Percentiles rank a stretch among this genome's conserved stretches.
These are phyloP conservation scores for Parachaetomium inaequale DNA, from an alignment of 495 filamentous ascomycete species.

Conservation along the genomic window DNA sequence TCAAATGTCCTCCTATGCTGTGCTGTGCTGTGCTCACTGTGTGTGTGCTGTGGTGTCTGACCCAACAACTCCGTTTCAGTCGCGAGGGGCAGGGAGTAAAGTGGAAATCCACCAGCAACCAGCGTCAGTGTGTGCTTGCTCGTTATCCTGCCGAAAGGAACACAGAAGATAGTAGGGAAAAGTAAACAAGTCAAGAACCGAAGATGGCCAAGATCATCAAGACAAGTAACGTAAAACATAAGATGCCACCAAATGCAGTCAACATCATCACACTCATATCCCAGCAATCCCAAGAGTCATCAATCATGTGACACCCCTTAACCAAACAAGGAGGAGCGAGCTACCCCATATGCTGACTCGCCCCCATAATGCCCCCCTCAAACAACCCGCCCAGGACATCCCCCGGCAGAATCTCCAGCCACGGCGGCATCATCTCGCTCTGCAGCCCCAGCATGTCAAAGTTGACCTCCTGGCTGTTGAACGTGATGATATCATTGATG, in stretches of 20 bases:
- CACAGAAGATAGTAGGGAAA: not conserved
- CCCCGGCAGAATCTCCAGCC: slow-evolving; percentile 30
- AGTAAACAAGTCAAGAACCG: not conserved
- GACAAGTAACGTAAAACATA: not conserved
- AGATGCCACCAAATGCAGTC: slow-evolving; percentile 3
- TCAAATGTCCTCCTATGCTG: too few species aligned
- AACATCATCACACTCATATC: not conserved
- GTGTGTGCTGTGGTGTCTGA: too few species aligned
- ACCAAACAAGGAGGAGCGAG: not conserved
- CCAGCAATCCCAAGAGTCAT: not conserved
- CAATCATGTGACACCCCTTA: not conserved
- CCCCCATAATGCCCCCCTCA: slow-evolving; percentile 19
- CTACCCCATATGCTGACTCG: slow-evolving; percentile 12
- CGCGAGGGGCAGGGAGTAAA: too few species aligned
- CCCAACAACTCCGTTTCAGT: too few species aligned
- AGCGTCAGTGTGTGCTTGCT: too few species aligned
- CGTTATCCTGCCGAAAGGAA: not conserved
- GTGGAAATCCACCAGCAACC: too few species aligned
- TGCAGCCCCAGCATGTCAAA: slow-evolving; percentile 39
- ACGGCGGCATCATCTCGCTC: slow-evolving; percentile 34
- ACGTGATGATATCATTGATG: slow-evolving; percentile 55
- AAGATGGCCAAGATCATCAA: not conserved
- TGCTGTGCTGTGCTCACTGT: too few species aligned
- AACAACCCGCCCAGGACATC: slow-evolving; percentile 29
- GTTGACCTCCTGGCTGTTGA: slow-evolving; percentile 68